phyloP scores from a whole-genome alignment of 2,329 filamentous ascomycete species.

The Aspergillus carbonarius region DNA sequence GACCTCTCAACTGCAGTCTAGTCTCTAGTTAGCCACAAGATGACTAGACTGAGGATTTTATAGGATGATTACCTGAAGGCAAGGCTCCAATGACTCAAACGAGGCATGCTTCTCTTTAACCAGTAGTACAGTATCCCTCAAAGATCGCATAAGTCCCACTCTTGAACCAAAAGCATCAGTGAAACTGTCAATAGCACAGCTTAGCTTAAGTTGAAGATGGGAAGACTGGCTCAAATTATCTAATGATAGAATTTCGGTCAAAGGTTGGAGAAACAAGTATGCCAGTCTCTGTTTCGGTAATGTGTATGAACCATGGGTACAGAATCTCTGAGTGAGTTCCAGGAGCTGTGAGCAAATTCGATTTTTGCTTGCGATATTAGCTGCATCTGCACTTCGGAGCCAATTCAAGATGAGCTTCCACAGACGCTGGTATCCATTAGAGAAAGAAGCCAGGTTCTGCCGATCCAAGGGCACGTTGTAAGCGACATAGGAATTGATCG shows the following conservation, averaged over 20 bases:
- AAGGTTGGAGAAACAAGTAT: slow-evolving; percentile 31
- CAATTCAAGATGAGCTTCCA: slow-evolving; percentile 32
- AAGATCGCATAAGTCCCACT: slow-evolving; percentile 10
- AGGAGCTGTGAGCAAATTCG: slow-evolving; percentile 30
- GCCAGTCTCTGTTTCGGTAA: slow-evolving; percentile 29
- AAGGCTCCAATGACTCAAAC: slow-evolving; percentile 25
- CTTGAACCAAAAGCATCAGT: slow-evolving; percentile 20
- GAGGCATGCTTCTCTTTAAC: slow-evolving; percentile 12
- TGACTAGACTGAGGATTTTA: not conserved
- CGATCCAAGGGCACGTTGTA: slow-evolving; percentile 25
- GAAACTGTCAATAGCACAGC: slow-evolving; percentile 30
- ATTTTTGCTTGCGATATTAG: slow-evolving; percentile 18
- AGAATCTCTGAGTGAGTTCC: slow-evolving; percentile 22
- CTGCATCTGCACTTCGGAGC: slow-evolving; percentile 22
- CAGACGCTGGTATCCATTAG: slow-evolving; percentile 35
- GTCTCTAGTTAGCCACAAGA: slow-evolving; percentile 16
- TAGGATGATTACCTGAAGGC: slow-evolving; percentile 32
- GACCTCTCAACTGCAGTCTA: slow-evolving; percentile 28
- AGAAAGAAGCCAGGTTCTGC: slow-evolving; percentile 34
- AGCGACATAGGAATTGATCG: slow-evolving; percentile 12
- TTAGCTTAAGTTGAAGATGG: slow-evolving; percentile 31
- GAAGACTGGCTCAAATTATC: slow-evolving; percentile 22
- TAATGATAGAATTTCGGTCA: slow-evolving; percentile 31
- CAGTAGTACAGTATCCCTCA: slow-evolving; percentile 25
- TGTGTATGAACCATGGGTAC: slow-evolving; percentile 20